These are phyloP conservation scores for Neurospora sp. DNA, from an alignment of 2,329 filamentous ascomycete species.

Conservation along the genomic window DNA sequence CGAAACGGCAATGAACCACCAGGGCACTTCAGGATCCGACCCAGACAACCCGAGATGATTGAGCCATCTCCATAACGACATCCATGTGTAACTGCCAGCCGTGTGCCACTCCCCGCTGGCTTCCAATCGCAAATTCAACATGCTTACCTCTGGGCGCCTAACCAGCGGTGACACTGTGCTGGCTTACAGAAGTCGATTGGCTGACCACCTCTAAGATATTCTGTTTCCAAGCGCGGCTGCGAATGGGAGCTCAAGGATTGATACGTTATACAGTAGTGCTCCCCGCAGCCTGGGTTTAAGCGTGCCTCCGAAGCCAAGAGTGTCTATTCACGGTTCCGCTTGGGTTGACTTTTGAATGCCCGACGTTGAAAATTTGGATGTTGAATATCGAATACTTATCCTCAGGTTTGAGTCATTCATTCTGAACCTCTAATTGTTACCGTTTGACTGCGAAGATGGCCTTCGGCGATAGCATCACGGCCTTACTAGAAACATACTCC, in stretches of 20 bases:
- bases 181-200: not conserved
- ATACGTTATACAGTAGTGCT: not conserved
- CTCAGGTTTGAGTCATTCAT: not conserved
- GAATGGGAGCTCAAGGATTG: not conserved
- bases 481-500: slow-evolving; percentile 37
- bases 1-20: not conserved
- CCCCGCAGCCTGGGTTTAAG: not conserved
- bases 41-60: not conserved
- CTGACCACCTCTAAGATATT: not conserved
- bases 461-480: slow-evolving; percentile 33
- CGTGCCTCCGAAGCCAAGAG: not conserved
- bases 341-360: not conserved
- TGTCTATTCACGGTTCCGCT: not conserved
- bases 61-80: not conserved
- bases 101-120: not conserved
- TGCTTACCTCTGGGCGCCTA: not conserved
- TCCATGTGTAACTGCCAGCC: not conserved
- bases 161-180: not conserved
- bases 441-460: slow-evolving; percentile 18
- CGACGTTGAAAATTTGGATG: not conserved
- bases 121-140: not conserved
- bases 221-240: not conserved
- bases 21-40: not conserved
- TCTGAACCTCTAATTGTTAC: not conserved
- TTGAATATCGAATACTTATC: not conserved